Conservation (phyloP, 140 eudicot genomes). For the Stevia rebaudiana region DNA sequence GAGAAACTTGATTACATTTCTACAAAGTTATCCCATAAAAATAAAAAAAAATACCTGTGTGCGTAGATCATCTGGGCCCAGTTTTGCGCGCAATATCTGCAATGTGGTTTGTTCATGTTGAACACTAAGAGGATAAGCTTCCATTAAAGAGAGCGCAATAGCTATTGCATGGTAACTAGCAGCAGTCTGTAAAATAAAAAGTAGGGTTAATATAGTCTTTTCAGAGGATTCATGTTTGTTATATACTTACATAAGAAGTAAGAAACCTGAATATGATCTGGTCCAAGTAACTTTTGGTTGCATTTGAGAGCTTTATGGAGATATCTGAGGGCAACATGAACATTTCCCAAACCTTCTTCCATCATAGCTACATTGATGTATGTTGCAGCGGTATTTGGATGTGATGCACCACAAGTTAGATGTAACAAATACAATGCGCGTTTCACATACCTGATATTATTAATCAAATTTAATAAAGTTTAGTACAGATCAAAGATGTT, state of each 20-base stretch:
- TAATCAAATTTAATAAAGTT: background rate
- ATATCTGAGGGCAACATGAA: constrained; percentile 96
- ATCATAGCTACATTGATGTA: constrained; percentile 99
- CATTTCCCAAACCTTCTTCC: constrained; percentile 99
- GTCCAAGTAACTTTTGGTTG: constrained; percentile 95
- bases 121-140: constrained; percentile 99
- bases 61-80: constrained; percentile 98
- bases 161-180: constrained; percentile 99
- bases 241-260: constrained; percentile 6
- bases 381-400: constrained; percentile 99
- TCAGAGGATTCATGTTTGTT: background rate
- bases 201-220: constrained; percentile 8
- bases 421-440: constrained; percentile 91
- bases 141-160: constrained; percentile 98
- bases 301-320: constrained; percentile 99
- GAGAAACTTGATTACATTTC: too few species aligned
- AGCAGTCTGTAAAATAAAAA: constrained; percentile 66
- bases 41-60: constrained; percentile 96
- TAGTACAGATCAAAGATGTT: background rate
- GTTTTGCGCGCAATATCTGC: constrained; percentile 91
- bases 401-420: constrained; percentile 98
- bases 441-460: constrained; percentile 71
- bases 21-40: too few species aligned
- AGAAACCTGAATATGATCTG: constrained; percentile 97
- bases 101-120: constrained; percentile 99